Conservation (phyloP, 108 stramenopile species). For the Fragilariopsis cylindrus region DNA sequence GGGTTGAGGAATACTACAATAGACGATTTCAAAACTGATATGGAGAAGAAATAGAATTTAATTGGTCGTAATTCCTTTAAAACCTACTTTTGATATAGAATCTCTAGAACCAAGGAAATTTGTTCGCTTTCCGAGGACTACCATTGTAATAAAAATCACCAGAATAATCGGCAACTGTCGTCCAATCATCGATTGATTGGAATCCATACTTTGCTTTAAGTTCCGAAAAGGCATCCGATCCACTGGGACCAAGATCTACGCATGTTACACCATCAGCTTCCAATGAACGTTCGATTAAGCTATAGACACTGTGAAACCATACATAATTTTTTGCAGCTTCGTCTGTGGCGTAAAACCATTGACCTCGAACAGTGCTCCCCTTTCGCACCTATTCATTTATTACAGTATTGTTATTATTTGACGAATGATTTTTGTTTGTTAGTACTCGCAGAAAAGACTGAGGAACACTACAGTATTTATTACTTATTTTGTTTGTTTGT, state of each 20-base stretch:
- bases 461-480: too few relatives aligned
- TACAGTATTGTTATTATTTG: too few relatives aligned
- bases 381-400: constrained; percentile 45
- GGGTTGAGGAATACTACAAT: background rate
- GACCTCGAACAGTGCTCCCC: constrained; percentile 65
- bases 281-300: constrained; percentile 60
- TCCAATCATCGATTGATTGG: constrained; percentile 65
- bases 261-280: constrained; percentile 60
- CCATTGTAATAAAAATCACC: constrained; percentile 59
- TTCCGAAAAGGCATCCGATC: constrained; percentile 71
- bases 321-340: constrained; percentile 71
- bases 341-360: constrained; percentile 82
- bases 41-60: too few relatives aligned
- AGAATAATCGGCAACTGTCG: constrained; percentile 57
- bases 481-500: background rate
- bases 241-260: constrained; percentile 73
- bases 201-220: constrained; percentile 73
- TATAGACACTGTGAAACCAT: constrained; percentile 74
- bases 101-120: background rate
- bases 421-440: too few relatives aligned
- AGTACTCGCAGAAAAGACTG: too few relatives aligned
- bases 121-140: constrained; percentile 7
- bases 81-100: background rate
- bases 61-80: background rate
- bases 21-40: background rate